These are phyloP conservation scores for Nepenthes alata DNA, from an alignment of 179 eudicot species.

Conservation along the genomic window DNA sequence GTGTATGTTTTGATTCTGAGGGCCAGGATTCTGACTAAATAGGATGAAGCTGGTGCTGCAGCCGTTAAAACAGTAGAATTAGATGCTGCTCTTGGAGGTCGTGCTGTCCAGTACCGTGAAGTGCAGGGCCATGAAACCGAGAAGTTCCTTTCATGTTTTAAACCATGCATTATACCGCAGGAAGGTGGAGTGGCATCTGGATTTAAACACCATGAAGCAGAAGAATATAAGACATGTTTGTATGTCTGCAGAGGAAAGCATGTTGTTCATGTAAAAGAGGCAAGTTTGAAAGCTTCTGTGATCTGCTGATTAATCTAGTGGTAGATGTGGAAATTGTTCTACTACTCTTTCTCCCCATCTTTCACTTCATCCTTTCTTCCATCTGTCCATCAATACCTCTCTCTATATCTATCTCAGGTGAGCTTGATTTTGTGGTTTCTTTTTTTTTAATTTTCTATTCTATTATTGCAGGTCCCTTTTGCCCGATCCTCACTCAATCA, in stretches of 20 bases:
- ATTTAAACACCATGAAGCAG: conserved; percentile 73
- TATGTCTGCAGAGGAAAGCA: conserved; percentile 83
- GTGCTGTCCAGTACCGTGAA: conserved; percentile 97
- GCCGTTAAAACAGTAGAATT: conserved; percentile 85
- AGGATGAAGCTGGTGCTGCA: conserved; percentile 96
- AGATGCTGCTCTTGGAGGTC: conserved; percentile 95
- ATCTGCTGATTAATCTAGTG: not conserved
- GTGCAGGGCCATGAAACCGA: conserved; percentile 95
- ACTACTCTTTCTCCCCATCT: not conserved
- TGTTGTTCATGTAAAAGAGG: conserved; percentile 94
- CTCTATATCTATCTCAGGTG: not conserved
- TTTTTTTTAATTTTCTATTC: not conserved
- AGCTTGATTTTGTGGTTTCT: not conserved
- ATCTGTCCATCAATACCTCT: not conserved
- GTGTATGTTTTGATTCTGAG: conserved; percentile 10
- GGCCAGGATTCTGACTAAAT: conserved; percentile 17
- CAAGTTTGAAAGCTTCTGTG: conserved; percentile 17
- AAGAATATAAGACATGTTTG: conserved; percentile 65
- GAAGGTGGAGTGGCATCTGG: conserved; percentile 93
- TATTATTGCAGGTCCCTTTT: conserved; percentile 61
- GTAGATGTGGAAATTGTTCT: not conserved
- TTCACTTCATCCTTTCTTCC: not conserved
- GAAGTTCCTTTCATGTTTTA: conserved; percentile 90
- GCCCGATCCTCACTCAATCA: conserved; percentile 92
- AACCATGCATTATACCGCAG: conserved; percentile 94